These are phyloP conservation scores for Termitomyces sp. DNA, from an alignment of 768 basidiomycete species.

Conservation along the genomic window DNA sequence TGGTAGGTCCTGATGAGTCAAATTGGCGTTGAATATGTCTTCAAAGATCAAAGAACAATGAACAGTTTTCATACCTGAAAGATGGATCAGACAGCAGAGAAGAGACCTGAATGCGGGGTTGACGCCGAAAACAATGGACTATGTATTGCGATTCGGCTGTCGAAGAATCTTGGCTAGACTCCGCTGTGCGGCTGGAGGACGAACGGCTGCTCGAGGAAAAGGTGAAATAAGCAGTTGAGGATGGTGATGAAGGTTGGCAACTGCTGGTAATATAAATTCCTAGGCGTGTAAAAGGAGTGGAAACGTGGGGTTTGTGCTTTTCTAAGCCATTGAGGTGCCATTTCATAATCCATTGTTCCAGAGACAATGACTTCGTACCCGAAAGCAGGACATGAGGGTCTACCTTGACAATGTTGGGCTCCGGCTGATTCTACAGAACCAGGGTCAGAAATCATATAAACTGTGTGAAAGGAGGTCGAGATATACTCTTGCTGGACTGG, in stretches of 20 bases:
- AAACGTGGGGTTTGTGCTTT: neutral
- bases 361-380: conserved; percentile 18
- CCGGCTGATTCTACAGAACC: conserved; percentile 11
- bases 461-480: neutral
- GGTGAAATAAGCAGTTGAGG: conserved; percentile 32
- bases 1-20: conserved; percentile 52
- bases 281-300: neutral
- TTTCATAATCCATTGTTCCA: conserved; percentile 18
- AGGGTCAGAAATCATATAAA: conserved; percentile 11
- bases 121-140: conserved; percentile 29
- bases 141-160: conserved; percentile 29
- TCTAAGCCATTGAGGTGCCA: neutral
- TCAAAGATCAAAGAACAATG: neutral
- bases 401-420: conserved; percentile 12
- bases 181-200: conserved; percentile 34
- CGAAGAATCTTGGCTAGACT: conserved; percentile 36
- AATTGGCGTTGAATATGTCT: conserved; percentile 14
- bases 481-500: conserved; percentile 21
- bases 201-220: conserved; percentile 29
- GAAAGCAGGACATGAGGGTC: conserved; percentile 20
- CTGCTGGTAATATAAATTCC: conserved; percentile 19
- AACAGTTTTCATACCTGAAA: conserved; percentile 35
- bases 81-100: conserved; percentile 52
- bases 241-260: conserved; percentile 45
- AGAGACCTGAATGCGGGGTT: conserved; percentile 52